Percentiles rank a stretch among this genome's conserved stretches.
Evolutionary conservation across 75 land plant species (phyloP).

Genomic region (Cunninghamia lanceolata): DNA sequence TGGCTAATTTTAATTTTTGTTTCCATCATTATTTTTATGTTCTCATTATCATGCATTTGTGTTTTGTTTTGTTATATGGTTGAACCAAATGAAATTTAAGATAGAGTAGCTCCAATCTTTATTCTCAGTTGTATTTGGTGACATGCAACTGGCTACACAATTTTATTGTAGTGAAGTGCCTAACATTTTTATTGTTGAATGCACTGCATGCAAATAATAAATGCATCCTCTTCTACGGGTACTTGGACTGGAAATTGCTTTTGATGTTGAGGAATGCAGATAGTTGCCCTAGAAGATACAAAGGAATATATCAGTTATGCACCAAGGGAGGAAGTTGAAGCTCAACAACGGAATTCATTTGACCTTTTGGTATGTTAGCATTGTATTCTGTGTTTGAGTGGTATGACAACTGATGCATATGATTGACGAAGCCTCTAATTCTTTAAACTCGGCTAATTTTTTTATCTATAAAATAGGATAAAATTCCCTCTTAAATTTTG

Average conservation of each 20-base stretch:
- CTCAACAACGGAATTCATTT: slow-evolving; percentile 81
- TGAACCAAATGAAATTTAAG: background rate
- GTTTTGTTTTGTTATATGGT: slow-evolving; percentile 4
- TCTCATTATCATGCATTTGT: background rate
- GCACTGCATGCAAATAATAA: background rate
- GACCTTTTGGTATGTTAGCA: slow-evolving; percentile 73
- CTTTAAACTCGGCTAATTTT: background rate
- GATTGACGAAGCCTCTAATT: background rate
- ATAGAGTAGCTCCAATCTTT: background rate
- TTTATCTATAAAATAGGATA: background rate
- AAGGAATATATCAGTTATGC: slow-evolving; percentile 78
- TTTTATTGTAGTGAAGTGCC: background rate
- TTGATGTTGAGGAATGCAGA: slow-evolving; percentile 43
- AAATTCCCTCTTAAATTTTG: background rate
- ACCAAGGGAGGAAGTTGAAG: slow-evolving; percentile 63
- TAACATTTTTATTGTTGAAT: background rate
- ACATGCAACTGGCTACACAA: background rate
- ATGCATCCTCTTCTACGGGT: background rate
- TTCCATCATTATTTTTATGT: background rate
- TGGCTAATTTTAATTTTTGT: background rate
- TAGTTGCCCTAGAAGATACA: slow-evolving; percentile 92
- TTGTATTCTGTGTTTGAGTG: background rate
- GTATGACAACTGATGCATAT: background rate
- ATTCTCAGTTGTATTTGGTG: background rate
- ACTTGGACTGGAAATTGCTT: background rate